A percentile compares a stretch with the other conserved stretches of the same genome.
Conservation (phyloP, 2,329 filamentous ascomycete genomes). For the Aaosphaeria pasadenensis region DNA sequence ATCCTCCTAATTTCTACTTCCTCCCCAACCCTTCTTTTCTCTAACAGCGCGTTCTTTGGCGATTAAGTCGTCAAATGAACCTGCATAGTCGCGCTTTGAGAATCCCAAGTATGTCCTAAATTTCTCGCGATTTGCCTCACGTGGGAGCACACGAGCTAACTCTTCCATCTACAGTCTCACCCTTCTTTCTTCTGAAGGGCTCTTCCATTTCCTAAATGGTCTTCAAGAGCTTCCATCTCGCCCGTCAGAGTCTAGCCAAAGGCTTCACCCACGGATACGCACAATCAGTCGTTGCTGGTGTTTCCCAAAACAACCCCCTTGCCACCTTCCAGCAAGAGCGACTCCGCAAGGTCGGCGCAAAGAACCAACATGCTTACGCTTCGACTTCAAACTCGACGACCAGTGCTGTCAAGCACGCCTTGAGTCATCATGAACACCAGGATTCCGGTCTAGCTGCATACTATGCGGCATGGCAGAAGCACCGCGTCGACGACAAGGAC, state of each 20-base stretch:
- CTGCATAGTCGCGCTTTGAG: conserved; percentile 70
- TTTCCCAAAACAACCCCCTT: conserved; percentile 59
- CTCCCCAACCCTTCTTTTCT: conserved; percentile 13
- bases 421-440: conserved; percentile 28
- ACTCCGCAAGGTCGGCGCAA: conserved; percentile 48
- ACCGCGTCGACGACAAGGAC: conserved; percentile 70
- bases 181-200: conserved; percentile 58
- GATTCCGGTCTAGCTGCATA: conserved; percentile 75
- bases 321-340: conserved; percentile 48
- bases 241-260: conserved; percentile 96
- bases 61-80: conserved; percentile 97
- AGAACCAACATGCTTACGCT: conserved; percentile 77
- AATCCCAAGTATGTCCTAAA: conserved; percentile 43
- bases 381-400: conserved; percentile 30
- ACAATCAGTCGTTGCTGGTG: conserved; percentile 91
- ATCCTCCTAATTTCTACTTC: background rate
- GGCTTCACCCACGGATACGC: conserved; percentile 97
- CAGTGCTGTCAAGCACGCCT: conserved; percentile 31
- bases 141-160: background rate
- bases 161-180: conserved; percentile 38
- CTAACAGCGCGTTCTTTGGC: conserved; percentile 82
- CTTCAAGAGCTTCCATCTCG: conserved; percentile 73
- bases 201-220: conserved; percentile 80
- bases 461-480: conserved; percentile 83
- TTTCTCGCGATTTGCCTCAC: too few species aligned